These are phyloP conservation scores for Macrolepiota dolichaula DNA, from an alignment of 768 basidiomycete genomes.

Conservation along the genomic window DNA sequence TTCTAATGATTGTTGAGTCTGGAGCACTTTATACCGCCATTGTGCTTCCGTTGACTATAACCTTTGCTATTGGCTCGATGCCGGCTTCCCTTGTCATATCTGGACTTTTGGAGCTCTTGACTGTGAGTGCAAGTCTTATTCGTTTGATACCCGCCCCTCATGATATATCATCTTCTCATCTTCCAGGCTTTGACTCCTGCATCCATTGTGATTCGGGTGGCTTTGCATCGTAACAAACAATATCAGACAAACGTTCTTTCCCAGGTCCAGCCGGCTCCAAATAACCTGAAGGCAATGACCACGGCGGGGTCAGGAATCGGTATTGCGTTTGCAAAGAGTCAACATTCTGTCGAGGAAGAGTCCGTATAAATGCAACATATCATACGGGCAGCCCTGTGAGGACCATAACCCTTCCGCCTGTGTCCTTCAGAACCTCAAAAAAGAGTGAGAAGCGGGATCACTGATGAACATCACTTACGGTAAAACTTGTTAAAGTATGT, in stretches of 20 bases:
- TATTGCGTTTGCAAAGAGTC: background rate
- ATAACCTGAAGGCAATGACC: background rate
- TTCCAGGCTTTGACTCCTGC: background rate
- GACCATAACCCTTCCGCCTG: no score
- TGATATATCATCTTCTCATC: background rate
- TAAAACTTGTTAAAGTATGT: no score
- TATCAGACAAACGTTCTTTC: background rate
- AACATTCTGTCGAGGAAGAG: background rate
- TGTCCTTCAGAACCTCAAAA: no score
- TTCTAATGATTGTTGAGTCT: background rate
- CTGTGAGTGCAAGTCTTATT: background rate
- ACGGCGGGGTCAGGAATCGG: background rate
- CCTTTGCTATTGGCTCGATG: background rate
- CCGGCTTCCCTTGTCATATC: background rate
- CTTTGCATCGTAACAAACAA: background rate
- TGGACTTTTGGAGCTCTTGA: background rate
- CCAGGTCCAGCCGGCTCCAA: background rate
- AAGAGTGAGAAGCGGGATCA: no score
- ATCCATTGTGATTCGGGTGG: background rate
- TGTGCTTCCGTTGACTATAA: background rate
- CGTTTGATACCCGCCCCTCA: background rate
- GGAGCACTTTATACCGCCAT: conserved; percentile 1
- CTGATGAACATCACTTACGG: no score
- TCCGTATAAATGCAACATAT: no score
- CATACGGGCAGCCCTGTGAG: no score